phyloP scores from a whole-genome alignment of 768 basidiomycete genomes.

The Pulveroboletus ravenelii region DNA sequence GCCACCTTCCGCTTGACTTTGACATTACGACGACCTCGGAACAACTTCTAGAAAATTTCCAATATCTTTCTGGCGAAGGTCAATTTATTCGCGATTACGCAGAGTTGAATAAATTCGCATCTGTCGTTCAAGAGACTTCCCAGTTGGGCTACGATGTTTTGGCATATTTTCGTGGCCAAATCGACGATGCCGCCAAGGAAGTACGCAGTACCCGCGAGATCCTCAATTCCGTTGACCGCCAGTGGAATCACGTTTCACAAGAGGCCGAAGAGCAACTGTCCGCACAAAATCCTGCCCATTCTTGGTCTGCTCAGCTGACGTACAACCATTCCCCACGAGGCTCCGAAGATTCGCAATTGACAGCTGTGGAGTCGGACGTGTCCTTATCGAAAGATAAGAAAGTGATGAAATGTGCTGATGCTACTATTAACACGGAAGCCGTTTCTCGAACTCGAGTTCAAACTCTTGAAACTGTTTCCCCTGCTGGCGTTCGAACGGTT shows the following conservation, averaged over 20 bases:
- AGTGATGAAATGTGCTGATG: constrained; percentile 15
- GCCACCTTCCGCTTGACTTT: constrained; percentile 37
- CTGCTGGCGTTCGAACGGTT: constrained; percentile 25
- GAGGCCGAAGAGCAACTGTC: constrained; percentile 43
- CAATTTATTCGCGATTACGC: constrained; percentile 35
- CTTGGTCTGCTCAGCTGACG: constrained; percentile 11
- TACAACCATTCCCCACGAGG: constrained; percentile 45
- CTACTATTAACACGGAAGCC: constrained; percentile 17
- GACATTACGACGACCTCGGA: constrained; percentile 43
- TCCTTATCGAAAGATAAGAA: constrained; percentile 13
- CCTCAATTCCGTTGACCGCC: constrained; percentile 39
- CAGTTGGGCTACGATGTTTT: constrained; percentile 45
- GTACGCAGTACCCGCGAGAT: constrained; percentile 43
- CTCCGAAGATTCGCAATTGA: constrained; percentile 63
- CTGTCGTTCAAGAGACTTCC: constrained; percentile 44
- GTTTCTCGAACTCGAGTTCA: constrained; percentile 3
- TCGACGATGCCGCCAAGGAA: constrained; percentile 48
- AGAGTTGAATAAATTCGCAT: constrained; percentile 41
- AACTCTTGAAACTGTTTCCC: constrained; percentile 13
- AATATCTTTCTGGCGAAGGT: constrained; percentile 41
- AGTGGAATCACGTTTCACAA: constrained; percentile 41
- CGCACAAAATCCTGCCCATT: neutral
- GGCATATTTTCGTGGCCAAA: constrained; percentile 47
- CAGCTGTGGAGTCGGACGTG: constrained; percentile 37
- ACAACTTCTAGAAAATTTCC: constrained; percentile 52